These are phyloP conservation scores for Globisporangium middletonii DNA, from an alignment of 352 stramenopile species.

Conservation along the genomic window DNA sequence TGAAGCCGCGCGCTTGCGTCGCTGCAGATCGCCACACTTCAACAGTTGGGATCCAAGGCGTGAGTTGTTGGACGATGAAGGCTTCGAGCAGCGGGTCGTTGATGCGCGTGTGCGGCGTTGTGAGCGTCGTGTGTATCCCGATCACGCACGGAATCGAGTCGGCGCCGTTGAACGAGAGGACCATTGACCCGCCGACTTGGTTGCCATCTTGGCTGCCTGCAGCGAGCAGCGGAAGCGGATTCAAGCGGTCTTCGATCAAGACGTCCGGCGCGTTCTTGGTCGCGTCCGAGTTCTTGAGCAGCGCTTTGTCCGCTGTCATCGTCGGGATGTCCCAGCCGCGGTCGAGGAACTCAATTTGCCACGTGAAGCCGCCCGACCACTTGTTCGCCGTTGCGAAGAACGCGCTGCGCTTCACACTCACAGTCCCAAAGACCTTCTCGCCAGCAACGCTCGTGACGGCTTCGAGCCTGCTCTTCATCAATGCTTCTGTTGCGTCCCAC, in stretches of 20 bases:
- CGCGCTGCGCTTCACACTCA: slow-evolving; percentile 76
- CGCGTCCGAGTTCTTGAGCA: slow-evolving; percentile 23
- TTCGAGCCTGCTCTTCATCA: slow-evolving; percentile 51
- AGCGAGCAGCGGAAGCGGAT: slow-evolving; percentile 39
- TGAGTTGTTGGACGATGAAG: slow-evolving; percentile 41
- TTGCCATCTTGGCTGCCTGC: slow-evolving; percentile 86
- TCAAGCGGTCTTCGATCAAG: slow-evolving; percentile 37
- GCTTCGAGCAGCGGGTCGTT: slow-evolving; percentile 28
- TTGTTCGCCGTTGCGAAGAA: slow-evolving; percentile 79
- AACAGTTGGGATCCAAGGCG: slow-evolving; percentile 28
- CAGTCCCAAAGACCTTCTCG: slow-evolving; percentile 81
- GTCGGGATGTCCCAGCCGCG: slow-evolving; percentile 81
- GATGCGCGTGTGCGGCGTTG: slow-evolving; percentile 17
- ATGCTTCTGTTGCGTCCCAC: slow-evolving; percentile 74
- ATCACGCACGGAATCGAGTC: slow-evolving; percentile 28
- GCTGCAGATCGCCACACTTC: slow-evolving; percentile 51
- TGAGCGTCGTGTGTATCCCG: slow-evolving; percentile 32
- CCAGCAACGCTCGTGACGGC: slow-evolving; percentile 18
- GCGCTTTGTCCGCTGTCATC: slow-evolving; percentile 32
- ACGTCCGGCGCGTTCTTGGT: slow-evolving; percentile 15
- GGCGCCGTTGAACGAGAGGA: slow-evolving; percentile 38
- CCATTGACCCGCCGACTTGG: slow-evolving; percentile 85
- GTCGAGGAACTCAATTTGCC: slow-evolving; percentile 90
- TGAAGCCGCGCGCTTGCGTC: slow-evolving; percentile 67
- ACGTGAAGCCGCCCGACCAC: slow-evolving; percentile 93